phyloP scores from a whole-genome alignment of 495 filamentous ascomycete species.

The Daldinia loculata region DNA sequence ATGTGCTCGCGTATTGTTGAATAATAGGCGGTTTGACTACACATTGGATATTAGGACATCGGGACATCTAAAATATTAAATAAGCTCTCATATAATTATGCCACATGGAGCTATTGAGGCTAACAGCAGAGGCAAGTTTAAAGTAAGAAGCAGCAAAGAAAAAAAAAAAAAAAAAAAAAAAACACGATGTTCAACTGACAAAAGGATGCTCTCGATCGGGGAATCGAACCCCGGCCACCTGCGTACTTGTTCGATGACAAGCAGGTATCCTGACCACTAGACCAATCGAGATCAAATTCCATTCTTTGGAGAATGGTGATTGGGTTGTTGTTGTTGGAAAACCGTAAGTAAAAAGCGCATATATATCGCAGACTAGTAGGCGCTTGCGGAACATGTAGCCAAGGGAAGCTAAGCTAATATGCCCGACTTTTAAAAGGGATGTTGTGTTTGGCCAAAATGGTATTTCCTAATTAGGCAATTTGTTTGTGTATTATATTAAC shows the following conservation, averaged over 20 bases:
- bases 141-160: neutral
- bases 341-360: neutral
- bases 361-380: neutral
- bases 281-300: conserved; percentile 45
- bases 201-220: conserved; percentile 49
- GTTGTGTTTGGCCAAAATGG: no score
- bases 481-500: no score
- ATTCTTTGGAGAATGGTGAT: conserved; percentile 13
- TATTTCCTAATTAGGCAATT: no score
- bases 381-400: neutral
- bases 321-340: neutral
- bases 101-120: neutral
- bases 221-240: conserved; percentile 56
- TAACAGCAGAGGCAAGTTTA: neutral
- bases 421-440: no score
- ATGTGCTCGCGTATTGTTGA: neutral
- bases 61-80: neutral
- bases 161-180: conserved; percentile 7
- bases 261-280: conserved; percentile 53
- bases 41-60: neutral
- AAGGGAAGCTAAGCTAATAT: no score
- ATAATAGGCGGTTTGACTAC: neutral
- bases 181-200: neutral
- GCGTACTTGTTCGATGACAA: conserved; percentile 46
- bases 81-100: neutral